phyloP scores from a whole-genome alignment of 495 filamentous ascomycete species.

The Evansstolkia leycettana region DNA sequence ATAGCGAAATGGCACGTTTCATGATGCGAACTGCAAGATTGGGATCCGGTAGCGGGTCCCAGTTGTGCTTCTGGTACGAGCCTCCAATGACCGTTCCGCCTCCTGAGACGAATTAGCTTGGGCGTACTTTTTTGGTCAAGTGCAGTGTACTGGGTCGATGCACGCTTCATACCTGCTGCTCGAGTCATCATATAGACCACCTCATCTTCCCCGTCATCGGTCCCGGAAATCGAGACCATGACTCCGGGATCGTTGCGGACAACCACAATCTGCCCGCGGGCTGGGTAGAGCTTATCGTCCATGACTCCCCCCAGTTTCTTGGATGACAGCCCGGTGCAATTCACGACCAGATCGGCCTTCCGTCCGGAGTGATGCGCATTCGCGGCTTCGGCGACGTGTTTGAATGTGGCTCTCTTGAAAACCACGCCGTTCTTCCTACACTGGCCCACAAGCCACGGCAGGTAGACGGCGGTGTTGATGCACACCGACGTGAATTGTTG shows the following conservation, averaged over 20 bases:
- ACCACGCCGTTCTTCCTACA: conserved; percentile 58
- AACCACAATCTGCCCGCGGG: conserved; percentile 75
- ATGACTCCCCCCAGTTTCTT: conserved; percentile 68
- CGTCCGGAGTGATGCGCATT: conserved; percentile 47
- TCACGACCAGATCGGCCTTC: conserved; percentile 62
- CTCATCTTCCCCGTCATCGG: conserved; percentile 72
- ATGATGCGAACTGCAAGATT: conserved; percentile 80
- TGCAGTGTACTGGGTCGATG: no score
- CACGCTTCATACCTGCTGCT: conserved; percentile 49
- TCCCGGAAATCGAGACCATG: conserved; percentile 61
- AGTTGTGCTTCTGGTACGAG: conserved; percentile 70
- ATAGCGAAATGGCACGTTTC: conserved; percentile 62
- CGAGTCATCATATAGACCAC: conserved; percentile 82
- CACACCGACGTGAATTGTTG: conserved; percentile 72
- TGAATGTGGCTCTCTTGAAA: conserved; percentile 46
- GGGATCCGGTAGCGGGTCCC: conserved; percentile 71
- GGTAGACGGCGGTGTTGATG: conserved; percentile 82
- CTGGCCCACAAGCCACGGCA: conserved; percentile 69
- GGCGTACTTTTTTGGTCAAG: background rate
- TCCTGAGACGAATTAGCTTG: conserved; percentile 17
- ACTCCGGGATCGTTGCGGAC: conserved; percentile 70
- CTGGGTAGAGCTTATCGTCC: conserved; percentile 63
- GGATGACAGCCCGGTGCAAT: conserved; percentile 74
- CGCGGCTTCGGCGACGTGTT: conserved; percentile 63
- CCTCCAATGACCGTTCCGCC: conserved; percentile 78